These are phyloP conservation scores for Colletotrichum tanaceti DNA, from an alignment of 2,329 filamentous ascomycete genomes.

Conservation along the genomic window DNA sequence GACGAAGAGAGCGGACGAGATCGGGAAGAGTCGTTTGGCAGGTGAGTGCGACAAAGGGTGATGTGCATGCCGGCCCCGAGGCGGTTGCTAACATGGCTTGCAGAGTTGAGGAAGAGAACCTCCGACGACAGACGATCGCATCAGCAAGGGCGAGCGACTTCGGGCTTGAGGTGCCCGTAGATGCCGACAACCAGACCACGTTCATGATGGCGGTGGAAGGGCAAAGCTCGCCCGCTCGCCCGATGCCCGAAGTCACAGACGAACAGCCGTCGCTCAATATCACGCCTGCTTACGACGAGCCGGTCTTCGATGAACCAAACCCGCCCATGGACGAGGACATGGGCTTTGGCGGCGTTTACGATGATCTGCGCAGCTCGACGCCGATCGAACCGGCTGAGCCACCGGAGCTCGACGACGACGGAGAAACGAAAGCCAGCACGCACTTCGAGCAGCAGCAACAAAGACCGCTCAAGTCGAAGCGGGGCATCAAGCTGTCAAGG, in stretches of 20 bases:
- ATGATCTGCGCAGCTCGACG: constrained; percentile 35
- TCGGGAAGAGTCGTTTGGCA: constrained; percentile 48
- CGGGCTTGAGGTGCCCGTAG: constrained; percentile 61
- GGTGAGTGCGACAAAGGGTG: background rate
- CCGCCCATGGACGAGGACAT: constrained; percentile 20
- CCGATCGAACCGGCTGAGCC: constrained; percentile 44
- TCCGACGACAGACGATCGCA: constrained; percentile 52
- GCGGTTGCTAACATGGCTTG: constrained; percentile 42
- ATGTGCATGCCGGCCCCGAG: background rate
- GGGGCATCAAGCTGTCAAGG: constrained; percentile 70
- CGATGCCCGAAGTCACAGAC: constrained; percentile 40
- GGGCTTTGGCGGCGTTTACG: constrained; percentile 10
- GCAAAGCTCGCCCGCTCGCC: constrained; percentile 40
- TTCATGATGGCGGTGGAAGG: constrained; percentile 58
- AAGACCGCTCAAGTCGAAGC: constrained; percentile 52
- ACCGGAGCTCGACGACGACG: constrained; percentile 31
- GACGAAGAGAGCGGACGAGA: constrained; percentile 51
- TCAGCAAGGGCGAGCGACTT: constrained; percentile 61
- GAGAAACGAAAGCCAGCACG: constrained; percentile 36
- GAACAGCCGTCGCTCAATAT: constrained; percentile 36
- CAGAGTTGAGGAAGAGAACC: constrained; percentile 54
- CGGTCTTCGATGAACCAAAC: constrained; percentile 41
- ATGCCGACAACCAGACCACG: constrained; percentile 61
- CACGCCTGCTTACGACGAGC: constrained; percentile 41
- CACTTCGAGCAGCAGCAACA: constrained; percentile 35